Evolutionary conservation across 345 rosid species (phyloP).

Genomic region (Eucalyptus regnans): DNA sequence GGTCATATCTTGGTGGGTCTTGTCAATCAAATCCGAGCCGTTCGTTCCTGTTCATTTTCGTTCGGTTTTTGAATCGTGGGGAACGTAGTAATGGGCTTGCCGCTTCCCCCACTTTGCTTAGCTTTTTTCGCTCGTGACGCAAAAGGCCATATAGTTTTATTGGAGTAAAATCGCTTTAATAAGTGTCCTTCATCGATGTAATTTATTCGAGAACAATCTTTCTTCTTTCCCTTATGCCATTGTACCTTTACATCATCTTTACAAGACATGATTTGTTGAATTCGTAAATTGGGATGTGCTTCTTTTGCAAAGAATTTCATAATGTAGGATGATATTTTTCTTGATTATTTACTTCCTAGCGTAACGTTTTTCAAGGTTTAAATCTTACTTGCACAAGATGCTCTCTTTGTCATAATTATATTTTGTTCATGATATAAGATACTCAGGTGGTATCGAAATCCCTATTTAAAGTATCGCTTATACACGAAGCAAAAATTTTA

Average conservation of each 20-base stretch:
- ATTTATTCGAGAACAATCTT: neutral
- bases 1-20: slow-evolving; percentile 9
- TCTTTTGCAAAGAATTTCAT: neutral
- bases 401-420: neutral
- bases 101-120: neutral
- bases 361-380: neutral
- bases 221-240: neutral
- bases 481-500: neutral
- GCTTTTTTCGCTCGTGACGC: neutral
- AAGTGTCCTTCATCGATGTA: neutral
- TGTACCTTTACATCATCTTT: neutral
- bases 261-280: neutral
- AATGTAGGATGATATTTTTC: accelerated
- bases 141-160: neutral
- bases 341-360: neutral
- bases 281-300: neutral
- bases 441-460: neutral
- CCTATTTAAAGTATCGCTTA: neutral
- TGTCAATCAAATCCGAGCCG: neutral
- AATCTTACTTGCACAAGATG: neutral
- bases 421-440: neutral
- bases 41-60: neutral
- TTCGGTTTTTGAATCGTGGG: neutral
- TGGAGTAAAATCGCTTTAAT: neutral
- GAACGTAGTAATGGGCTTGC: neutral